phyloP scores from a whole-genome alignment of 1,139 yeast species.

The Saccharomyces uvarum region DNA sequence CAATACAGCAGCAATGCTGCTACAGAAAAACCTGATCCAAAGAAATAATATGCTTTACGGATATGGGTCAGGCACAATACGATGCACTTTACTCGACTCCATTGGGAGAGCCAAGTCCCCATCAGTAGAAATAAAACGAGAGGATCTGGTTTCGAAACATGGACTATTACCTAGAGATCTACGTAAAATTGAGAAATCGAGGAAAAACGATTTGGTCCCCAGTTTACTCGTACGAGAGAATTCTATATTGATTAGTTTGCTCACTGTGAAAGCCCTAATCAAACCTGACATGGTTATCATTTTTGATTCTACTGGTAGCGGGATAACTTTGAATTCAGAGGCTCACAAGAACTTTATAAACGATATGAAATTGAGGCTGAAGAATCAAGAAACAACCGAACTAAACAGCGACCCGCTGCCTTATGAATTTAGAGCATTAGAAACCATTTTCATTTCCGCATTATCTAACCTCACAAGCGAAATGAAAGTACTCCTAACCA shows the following conservation, averaged over 20 bases:
- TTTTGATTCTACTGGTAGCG: constrained; percentile 42
- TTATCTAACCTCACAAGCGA: constrained; percentile 81
- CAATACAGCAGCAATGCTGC: constrained; percentile 25
- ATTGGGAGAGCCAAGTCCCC: constrained; percentile 51
- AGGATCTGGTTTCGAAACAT: constrained; percentile 36
- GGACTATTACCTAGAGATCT: constrained; percentile 34
- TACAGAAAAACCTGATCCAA: constrained; percentile 35
- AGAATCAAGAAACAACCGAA: constrained; percentile 25
- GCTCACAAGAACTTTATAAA: constrained; percentile 30
- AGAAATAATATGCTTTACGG: constrained; percentile 30
- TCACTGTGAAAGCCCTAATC: constrained; percentile 64
- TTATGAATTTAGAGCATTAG: constrained; percentile 86
- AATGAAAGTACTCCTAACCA: constrained; percentile 61
- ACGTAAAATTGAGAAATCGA: constrained; percentile 57
- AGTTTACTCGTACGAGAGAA: constrained; percentile 55
- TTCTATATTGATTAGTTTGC: constrained; percentile 55
- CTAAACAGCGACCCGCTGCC: constrained; percentile 25
- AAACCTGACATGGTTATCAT: constrained; percentile 58
- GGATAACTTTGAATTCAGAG: constrained; percentile 25
- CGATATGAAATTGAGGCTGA: constrained; percentile 22
- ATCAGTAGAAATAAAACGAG: constrained; percentile 52
- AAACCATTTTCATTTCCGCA: constrained; percentile 77
- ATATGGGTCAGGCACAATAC: constrained; percentile 29
- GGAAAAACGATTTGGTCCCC: constrained; percentile 47
- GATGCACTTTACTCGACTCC: constrained; percentile 55